A percentile compares a stretch with the other conserved stretches of the same genome.
These are phyloP conservation scores for Russula brevipes DNA, from an alignment of 768 basidiomycete species.

Conservation along the genomic window DNA sequence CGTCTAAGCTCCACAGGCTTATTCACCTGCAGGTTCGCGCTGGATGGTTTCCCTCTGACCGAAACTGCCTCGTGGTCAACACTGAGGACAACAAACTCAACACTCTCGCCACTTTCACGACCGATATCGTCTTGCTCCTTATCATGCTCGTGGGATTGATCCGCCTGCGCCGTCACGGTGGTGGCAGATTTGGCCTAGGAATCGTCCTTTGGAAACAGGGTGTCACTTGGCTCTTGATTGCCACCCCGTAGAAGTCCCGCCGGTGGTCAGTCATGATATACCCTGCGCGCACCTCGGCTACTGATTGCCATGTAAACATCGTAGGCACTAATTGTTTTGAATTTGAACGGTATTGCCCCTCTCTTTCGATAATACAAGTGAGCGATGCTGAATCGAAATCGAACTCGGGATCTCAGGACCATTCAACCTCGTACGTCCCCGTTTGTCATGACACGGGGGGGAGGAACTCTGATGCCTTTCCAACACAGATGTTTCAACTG, in stretches of 20 bases:
- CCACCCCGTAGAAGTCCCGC: neutral
- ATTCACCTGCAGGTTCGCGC: neutral
- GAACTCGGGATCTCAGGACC: neutral
- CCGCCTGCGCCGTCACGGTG: neutral
- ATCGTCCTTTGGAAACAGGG: slow-evolving; percentile 11
- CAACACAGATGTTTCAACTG: neutral
- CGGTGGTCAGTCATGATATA: neutral
- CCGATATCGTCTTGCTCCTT: slow-evolving; percentile 4
- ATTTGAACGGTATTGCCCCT: neutral
- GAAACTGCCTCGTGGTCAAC: neutral
- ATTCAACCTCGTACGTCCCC: neutral
- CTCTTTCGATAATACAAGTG: too few species aligned
- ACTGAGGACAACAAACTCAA: neutral
- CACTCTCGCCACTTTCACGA: neutral
- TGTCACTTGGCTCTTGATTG: slow-evolving; percentile 2
- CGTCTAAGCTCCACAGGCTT: neutral
- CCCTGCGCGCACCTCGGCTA: too few species aligned
- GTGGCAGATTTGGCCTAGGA: neutral
- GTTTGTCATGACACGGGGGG: neutral
- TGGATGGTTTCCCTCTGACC: neutral
- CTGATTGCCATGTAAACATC: neutral
- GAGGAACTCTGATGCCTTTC: neutral
- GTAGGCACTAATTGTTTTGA: slow-evolving; percentile 2
- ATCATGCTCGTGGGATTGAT: slow-evolving; percentile 14
- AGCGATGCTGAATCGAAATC: too few species aligned